Conservation (phyloP, 176 grass and related monocot genomes). For the Chrysopogon serrulatus region DNA sequence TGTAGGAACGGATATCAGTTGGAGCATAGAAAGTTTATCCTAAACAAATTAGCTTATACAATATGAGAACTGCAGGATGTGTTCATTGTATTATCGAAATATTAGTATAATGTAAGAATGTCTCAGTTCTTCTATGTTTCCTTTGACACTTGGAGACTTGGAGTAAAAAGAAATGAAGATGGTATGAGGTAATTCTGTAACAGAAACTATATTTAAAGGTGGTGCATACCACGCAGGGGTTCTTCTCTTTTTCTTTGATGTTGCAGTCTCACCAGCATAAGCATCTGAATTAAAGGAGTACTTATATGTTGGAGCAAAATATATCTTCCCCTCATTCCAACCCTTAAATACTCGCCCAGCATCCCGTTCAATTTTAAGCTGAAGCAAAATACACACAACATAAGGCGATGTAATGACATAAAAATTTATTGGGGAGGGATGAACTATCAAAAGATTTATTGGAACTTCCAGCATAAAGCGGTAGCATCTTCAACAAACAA, state of each 20-base stretch:
- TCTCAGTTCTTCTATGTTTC: not conserved
- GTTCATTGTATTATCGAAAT: not conserved
- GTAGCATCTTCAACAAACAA: not conserved
- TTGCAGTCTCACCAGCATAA: constrained; percentile 53
- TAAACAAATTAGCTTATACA: not conserved
- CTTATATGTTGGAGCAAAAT: constrained; percentile 91
- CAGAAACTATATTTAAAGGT: not conserved
- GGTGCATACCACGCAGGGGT: constrained; percentile 66
- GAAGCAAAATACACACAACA: constrained; percentile 20
- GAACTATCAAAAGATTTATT: not conserved
- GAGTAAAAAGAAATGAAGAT: not conserved
- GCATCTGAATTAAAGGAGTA: constrained; percentile 72
- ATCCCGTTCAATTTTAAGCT: constrained; percentile 71
- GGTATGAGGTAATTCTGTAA: not conserved
- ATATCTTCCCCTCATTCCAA: constrained; percentile 85
- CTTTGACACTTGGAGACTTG: not conserved
- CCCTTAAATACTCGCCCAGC: constrained; percentile 57
- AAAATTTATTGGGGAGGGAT: not conserved
- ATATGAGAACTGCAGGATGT: not conserved
- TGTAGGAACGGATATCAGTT: not conserved
- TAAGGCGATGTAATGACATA: not conserved
- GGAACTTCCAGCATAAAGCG: not conserved
- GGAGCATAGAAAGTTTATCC: not conserved
- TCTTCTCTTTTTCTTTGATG: constrained; percentile 63
- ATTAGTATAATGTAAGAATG: not conserved